Percentiles rank a stretch among this genome's conserved stretches.
These are phyloP conservation scores for Ogataea nonfermentans DNA, from an alignment of 805 yeast genomes.

Conservation along the genomic window DNA sequence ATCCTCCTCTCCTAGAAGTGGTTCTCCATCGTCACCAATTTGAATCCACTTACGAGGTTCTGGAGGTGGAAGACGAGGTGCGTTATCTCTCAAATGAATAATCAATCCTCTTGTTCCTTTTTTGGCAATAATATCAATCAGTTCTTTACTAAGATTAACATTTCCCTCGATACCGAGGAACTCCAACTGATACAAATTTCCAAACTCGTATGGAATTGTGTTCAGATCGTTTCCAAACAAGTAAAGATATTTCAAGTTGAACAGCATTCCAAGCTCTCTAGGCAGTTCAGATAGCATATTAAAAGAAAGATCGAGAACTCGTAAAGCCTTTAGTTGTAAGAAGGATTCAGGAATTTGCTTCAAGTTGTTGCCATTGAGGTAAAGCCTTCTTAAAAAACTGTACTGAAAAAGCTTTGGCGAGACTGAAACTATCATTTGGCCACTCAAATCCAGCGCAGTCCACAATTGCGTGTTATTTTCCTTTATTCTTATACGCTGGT, in stretches of 20 bases:
- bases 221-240: conserved; percentile 82
- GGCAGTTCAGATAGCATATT: conserved; percentile 76
- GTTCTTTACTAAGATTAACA: conserved; percentile 59
- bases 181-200: conserved; percentile 77
- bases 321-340: conserved; percentile 63
- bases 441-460: conserved; percentile 91
- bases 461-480: conserved; percentile 78
- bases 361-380: conserved; percentile 82
- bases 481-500: conserved; percentile 57
- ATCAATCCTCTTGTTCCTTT: conserved; percentile 85
- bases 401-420: conserved; percentile 78
- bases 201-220: conserved; percentile 79
- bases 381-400: conserved; percentile 80
- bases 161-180: conserved; percentile 94
- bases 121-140: conserved; percentile 67
- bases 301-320: conserved; percentile 82
- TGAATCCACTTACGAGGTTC: conserved; percentile 81
- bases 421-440: conserved; percentile 73
- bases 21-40: conserved; percentile 75
- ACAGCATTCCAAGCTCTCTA: conserved; percentile 77
- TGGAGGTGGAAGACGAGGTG: conserved; percentile 64
- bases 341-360: conserved; percentile 65
- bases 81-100: conserved; percentile 75
- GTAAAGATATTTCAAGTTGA: conserved; percentile 74
- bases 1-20: conserved; percentile 31